A percentile compares a stretch with the other conserved stretches of the same genome.
Evolutionary conservation across 306 rosid genomes (phyloP).

Genomic region (Begonia fuchsioides): DNA sequence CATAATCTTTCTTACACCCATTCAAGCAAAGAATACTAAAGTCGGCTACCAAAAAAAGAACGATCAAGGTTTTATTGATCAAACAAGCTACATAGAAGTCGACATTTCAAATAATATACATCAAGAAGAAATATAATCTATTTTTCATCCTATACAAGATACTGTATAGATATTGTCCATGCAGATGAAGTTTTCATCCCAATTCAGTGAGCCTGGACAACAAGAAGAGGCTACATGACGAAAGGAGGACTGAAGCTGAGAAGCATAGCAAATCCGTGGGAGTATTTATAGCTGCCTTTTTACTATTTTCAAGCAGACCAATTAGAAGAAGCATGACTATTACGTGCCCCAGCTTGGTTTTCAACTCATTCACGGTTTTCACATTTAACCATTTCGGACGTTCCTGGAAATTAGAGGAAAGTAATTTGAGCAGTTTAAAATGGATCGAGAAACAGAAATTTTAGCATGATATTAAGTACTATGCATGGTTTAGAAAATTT

Average conservation of each 20-base stretch:
- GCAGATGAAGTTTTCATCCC: constrained; percentile 9
- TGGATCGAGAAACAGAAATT: not conserved
- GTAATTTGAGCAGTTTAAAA: not conserved
- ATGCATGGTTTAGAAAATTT: too few relatives aligned
- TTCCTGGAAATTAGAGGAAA: constrained; percentile 33
- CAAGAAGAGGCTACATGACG: constrained; percentile 64
- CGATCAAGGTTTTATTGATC: too few relatives aligned
- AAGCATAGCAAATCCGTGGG: constrained; percentile 85
- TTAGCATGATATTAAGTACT: too few relatives aligned
- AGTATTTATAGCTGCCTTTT: constrained; percentile 51
- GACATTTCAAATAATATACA: too few relatives aligned
- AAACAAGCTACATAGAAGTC: too few relatives aligned
- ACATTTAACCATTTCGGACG: constrained; percentile 76
- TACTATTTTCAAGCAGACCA: constrained; percentile 72
- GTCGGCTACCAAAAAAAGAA: too few relatives aligned
- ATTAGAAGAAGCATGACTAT: constrained; percentile 95
- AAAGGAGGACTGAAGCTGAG: constrained; percentile 57
- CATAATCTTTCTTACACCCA: too few relatives aligned
- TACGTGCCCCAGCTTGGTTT: constrained; percentile 87
- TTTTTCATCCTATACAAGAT: too few relatives aligned
- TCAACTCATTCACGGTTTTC: constrained; percentile 63
- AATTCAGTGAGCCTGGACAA: constrained; percentile 52
- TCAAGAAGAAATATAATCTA: too few relatives aligned
- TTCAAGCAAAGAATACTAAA: too few relatives aligned
- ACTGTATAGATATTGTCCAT: too few relatives aligned